Evolutionary conservation across 129 eudicot species (phyloP), one percentile per base, ranked within the genome.

Genomic region (Chrysanthemum lavandulifolium): DNA sequence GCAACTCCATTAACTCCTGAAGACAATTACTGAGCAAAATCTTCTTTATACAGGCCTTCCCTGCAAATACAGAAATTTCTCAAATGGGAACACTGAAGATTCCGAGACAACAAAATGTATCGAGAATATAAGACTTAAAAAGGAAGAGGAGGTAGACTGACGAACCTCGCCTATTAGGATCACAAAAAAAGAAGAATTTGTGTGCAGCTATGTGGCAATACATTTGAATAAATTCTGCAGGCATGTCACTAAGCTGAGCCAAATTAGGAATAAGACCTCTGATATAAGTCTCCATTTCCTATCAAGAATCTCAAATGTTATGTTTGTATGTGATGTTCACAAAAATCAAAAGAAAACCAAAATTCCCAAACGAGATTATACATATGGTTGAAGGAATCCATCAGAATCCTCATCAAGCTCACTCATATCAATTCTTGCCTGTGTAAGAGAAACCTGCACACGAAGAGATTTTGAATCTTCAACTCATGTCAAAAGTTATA

Each of bases 391-490:
- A 76, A 92, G 98, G 76, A 89, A 92, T 54, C 98, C 98, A 83
- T 92, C 98, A 58, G 96, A 92, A 83, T 92, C 98, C 61, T 86
- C 98, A 78, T 92, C 98, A 67, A 92, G 96, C 89, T 92, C 98
- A 72, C 98, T 92, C 98, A 92, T 92, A 77, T 92, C 98, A 48
- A 92, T 92, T 73, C 98, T 86, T 65, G 98, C 98, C 67, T 92
- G 98, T 5, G 98, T 92, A 67, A 92, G 96, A 16, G 98, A 92
- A 73, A 92, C 98, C 98, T 92, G 84, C 33, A 81, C 19, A 10
- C 11, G 8, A 6, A 14, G 5, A 2, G 19, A 53, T 13, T 53
- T 14, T 53, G n/a, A 53, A 5, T 53, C 19, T 5, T 53, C n/a
- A 53, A 53, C 0, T 53, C n/a, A 10, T 19, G 14, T 11, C 0